Evolutionary conservation across 2,329 filamentous ascomycete species (phyloP), one percentile per base, ranked within the genome.

Genomic region (Fusarium buxicola): DNA sequence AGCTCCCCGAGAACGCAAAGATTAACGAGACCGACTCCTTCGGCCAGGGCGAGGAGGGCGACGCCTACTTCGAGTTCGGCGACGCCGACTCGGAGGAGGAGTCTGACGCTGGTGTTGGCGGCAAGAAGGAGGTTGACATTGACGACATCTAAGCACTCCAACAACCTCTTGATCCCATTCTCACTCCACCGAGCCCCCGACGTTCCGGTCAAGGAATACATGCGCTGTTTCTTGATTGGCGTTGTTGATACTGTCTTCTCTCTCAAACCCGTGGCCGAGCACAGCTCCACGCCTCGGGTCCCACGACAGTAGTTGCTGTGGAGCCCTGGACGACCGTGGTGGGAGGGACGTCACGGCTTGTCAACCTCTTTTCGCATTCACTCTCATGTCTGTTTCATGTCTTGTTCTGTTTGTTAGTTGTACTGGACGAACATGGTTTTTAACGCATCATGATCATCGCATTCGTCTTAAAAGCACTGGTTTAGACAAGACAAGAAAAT

Each of bases 21-120:
- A 99, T 99, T 88, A 99, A 99, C 88, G 95, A 99, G 87, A 97
- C 93, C 66, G 95, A 98, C 80, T 96, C 92, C 43, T 96, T 90
- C 75, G 88, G 92, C 74, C 92, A 94, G 79, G 92, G 94, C 78
- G 94, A 93, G 79, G 91, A 96, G 78, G 94, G 95, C 79, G 92
- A 97, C 75, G 92, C 91, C 82, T 95, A 95, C 81, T 97, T 99
- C 84, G 95, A 98, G 83, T 98, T 98, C 84, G 95, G 96, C 82
- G 94, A 98, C 79, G 94, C 97, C 79, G 89, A 91, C 74, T 86
- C 83, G 46, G 77, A 86, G 18, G 75, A 76, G 35, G 84, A 86
- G 34, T 78, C 76, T 24, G 85, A 85, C 28, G 83, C 82, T 49
- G 84, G 81, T 48, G 83, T 78, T 57, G 82, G 81, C 73, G 87